phyloP scores from a whole-genome alignment of 2,329 filamentous ascomycete species.

The Aspergillus ruber region DNA sequence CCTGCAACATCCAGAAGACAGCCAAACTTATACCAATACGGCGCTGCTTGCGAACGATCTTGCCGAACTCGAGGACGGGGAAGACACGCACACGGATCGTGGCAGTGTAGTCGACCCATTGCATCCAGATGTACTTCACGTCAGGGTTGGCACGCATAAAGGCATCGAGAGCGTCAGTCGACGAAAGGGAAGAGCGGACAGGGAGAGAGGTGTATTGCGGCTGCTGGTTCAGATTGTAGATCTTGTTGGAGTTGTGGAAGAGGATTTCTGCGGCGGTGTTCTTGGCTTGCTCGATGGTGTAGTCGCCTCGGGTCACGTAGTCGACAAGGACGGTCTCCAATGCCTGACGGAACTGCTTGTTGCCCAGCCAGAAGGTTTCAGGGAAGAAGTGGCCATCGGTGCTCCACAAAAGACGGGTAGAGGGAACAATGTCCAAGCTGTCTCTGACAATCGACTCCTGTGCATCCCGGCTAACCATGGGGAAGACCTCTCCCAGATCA shows the following conservation, averaged over 20 bases:
- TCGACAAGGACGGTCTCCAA: conserved; percentile 61
- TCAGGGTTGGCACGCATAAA: conserved; percentile 48
- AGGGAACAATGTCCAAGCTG: conserved; percentile 67
- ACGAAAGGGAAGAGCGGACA: conserved; percentile 1
- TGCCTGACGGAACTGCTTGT: conserved; percentile 64
- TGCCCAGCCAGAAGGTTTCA: conserved; percentile 69
- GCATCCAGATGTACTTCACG: conserved; percentile 63
- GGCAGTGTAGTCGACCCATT: conserved; percentile 74
- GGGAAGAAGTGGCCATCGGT: conserved; percentile 75
- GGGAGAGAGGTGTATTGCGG: conserved; percentile 12
- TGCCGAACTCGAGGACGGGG: conserved; percentile 53
- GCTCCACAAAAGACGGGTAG: conserved; percentile 70
- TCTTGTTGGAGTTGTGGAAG: conserved; percentile 69
- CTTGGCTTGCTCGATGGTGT: conserved; percentile 57
- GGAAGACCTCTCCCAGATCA: conserved; percentile 78
- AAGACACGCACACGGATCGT: conserved; percentile 61
- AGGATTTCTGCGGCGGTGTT: conserved; percentile 61
- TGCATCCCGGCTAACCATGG: conserved; percentile 67
- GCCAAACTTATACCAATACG: conserved; percentile 59
- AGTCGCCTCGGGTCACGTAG: conserved; percentile 58
- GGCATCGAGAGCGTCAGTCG: conserved; percentile 27
- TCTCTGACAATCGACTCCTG: conserved; percentile 66
- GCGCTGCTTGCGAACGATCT: conserved; percentile 41
- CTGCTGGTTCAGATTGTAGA: conserved; percentile 57
- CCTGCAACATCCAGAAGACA: conserved; percentile 60